Base-by-base conservation (phyloP, 768 basidiomycete genomes). In the Boletus speciosus region DNA sequence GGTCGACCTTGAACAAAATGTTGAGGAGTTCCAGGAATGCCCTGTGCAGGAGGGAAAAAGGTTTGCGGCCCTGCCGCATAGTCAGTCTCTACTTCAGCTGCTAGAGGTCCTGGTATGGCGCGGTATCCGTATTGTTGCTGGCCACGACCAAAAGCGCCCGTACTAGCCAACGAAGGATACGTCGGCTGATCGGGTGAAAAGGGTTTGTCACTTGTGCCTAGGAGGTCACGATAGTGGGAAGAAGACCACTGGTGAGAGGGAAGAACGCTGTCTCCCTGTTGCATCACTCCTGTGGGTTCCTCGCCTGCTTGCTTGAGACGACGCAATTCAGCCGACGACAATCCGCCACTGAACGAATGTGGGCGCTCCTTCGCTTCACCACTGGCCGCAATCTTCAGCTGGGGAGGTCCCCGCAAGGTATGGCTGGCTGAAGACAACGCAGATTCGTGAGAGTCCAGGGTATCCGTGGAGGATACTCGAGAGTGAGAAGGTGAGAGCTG, bases 401-500 rank as follows among this genome's bases (percentile, higher is more conserved):
- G 76, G 48, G 77, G 74, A 54, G 76, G 76, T 34, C 74, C 78
- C 51, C 84, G 76, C 62, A 86, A 71, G 31, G 80, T 79, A 66
- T 83, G 83, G 61, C 81, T 81, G 42, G 73, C 74, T 45, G 74
- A 73, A 50, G 81, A 83, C 49, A 75, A 65, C 16, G 62, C 71
- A 47, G 84, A 83, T 52, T 79, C 80, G 56, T 81, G 85, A 52
- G 82, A 81, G 46, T 78, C 75, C 29, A 84, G 79, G 32, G 85
- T 86, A 71, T 90, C 89, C 58, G 85, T 83, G n/a, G 90, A 90
- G 27, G 88, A 90, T 49, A 86, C 90, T 51, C 89, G 83, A 58
- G 89, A 90, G 70, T 90, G 89, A 58, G 85, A 84, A 29, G 81
- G 77, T 49, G 73, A 78, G 62, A 84, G 82, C 55, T 80, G 79